Evolutionary conservation across 768 basidiomycete genomes (phyloP).

Genomic region (Terana coerulea): DNA sequence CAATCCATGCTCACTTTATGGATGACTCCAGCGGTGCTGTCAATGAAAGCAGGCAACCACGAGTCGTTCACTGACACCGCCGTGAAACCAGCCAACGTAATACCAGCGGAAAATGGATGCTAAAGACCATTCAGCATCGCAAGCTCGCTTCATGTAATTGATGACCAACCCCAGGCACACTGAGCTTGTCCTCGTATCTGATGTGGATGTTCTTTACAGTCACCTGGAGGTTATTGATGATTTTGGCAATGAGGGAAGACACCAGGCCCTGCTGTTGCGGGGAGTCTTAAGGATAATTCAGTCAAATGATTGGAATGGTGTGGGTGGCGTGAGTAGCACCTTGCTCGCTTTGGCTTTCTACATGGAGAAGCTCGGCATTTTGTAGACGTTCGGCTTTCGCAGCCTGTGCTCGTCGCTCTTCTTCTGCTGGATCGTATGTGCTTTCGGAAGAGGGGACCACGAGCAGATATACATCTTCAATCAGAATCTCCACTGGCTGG

Average conservation of each 20-base stretch:
- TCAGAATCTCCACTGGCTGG: slow-evolving; percentile 84
- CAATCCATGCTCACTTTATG: slow-evolving; percentile 62
- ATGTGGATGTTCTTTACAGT: slow-evolving; percentile 95
- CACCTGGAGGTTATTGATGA: slow-evolving; percentile 95
- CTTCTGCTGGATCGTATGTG: slow-evolving; percentile 74
- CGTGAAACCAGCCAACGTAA: slow-evolving; percentile 84
- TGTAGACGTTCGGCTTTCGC: slow-evolving; percentile 86
- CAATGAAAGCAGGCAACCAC: slow-evolving; percentile 92
- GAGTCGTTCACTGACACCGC: slow-evolving; percentile 84
- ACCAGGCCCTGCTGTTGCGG: slow-evolving; percentile 82
- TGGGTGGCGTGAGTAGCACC: slow-evolving; percentile 40
- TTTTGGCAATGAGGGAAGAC: slow-evolving; percentile 78
- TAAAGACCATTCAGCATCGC: slow-evolving; percentile 27
- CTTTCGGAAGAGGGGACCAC: slow-evolving; percentile 78
- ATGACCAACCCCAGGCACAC: slow-evolving; percentile 79
- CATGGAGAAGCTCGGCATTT: slow-evolving; percentile 80
- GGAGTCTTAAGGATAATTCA: slow-evolving; percentile 36
- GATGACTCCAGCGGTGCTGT: slow-evolving; percentile 80
- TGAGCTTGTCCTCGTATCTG: slow-evolving; percentile 93
- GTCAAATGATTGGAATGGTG: slow-evolving; percentile 1
- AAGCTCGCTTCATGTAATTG: not conserved
- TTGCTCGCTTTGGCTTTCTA: slow-evolving; percentile 52
- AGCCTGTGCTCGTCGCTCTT: slow-evolving; percentile 76
- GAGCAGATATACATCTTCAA: slow-evolving; percentile 94
- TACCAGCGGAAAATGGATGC: slow-evolving; percentile 93